A percentile compares a stretch with the other conserved stretches of the same genome.
These are phyloP conservation scores for Cadophora sp. DNA, from an alignment of 2,329 filamentous ascomycete genomes.

Conservation along the genomic window DNA sequence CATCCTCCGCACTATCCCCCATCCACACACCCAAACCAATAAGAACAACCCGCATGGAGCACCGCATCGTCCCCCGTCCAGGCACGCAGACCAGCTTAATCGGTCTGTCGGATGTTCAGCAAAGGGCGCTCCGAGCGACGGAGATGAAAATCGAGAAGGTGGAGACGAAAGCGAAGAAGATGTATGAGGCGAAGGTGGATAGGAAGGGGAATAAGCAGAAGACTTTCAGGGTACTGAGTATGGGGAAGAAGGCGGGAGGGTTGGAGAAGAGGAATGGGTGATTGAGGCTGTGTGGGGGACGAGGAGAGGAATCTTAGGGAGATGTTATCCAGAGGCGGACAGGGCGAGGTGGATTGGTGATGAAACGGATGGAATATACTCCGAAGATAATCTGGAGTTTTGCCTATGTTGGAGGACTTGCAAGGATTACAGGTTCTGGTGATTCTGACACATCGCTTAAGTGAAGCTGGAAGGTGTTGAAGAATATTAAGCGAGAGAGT, in stretches of 20 bases:
- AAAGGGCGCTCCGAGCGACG: slow-evolving; percentile 34
- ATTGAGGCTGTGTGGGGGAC: not conserved
- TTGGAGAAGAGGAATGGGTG: slow-evolving; percentile 36
- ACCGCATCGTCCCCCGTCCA: slow-evolving; percentile 16
- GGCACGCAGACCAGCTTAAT: slow-evolving; percentile 32
- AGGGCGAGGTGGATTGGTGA: too few relatives aligned
- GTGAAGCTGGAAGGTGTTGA: too few relatives aligned
- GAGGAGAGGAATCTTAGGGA: too few relatives aligned
- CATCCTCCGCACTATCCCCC: not conserved
- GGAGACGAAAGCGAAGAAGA: slow-evolving; percentile 35
- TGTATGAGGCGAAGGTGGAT: slow-evolving; percentile 36
- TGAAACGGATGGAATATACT: too few relatives aligned
- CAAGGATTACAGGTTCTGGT: too few relatives aligned
- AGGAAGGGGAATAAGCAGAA: slow-evolving; percentile 41
- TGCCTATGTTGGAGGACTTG: too few relatives aligned
- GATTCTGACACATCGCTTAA: too few relatives aligned
- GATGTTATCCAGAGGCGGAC: too few relatives aligned
- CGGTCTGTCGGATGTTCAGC: slow-evolving; percentile 36
- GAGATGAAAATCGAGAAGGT: slow-evolving; percentile 36
- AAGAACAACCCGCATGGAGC: slow-evolving; percentile 10
- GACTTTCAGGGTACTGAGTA: slow-evolving; percentile 32
- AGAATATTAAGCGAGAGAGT: too few relatives aligned
- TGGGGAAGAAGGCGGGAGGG: slow-evolving; percentile 38
- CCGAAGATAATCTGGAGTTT: too few relatives aligned
- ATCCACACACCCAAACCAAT: not conserved